Conservation (phyloP, 2,329 filamentous ascomycete genomes). For the Fusarium lyarnte region DNA sequence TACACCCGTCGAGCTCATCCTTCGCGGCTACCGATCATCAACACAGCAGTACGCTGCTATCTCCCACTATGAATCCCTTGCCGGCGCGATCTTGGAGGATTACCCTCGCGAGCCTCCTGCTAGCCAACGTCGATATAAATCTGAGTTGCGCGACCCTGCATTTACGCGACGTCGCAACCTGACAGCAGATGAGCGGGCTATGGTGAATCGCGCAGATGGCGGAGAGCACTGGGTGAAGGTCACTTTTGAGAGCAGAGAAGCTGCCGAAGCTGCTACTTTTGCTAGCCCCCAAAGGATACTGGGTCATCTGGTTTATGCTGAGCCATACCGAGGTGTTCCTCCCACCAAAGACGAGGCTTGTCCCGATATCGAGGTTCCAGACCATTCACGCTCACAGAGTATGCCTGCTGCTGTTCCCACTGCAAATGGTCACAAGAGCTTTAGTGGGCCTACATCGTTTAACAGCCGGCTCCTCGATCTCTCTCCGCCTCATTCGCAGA, state of each 20-base stretch:
- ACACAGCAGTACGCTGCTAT: slow-evolving; percentile 85
- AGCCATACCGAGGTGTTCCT: slow-evolving; percentile 72
- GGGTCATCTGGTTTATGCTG: slow-evolving; percentile 75
- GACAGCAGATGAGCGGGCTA: slow-evolving; percentile 76
- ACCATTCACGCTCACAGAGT: slow-evolving; percentile 49
- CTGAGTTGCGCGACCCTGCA: slow-evolving; percentile 77
- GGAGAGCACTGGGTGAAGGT: slow-evolving; percentile 94
- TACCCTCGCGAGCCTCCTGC: slow-evolving; percentile 87
- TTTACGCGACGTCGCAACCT: slow-evolving; percentile 72
- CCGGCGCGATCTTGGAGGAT: slow-evolving; percentile 89
- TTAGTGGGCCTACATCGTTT: slow-evolving; percentile 49
- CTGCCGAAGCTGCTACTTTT: slow-evolving; percentile 74
- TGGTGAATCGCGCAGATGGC: slow-evolving; percentile 83
- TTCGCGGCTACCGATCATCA: slow-evolving; percentile 78
- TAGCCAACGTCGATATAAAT: slow-evolving; percentile 75
- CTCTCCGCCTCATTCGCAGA: slow-evolving; percentile 57
- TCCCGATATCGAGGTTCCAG: slow-evolving; percentile 57
- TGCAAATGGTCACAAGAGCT: slow-evolving; percentile 43
- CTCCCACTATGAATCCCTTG: slow-evolving; percentile 86
- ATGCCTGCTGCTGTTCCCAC: slow-evolving; percentile 46
- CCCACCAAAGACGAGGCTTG: slow-evolving; percentile 72
- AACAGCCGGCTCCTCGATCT: slow-evolving; percentile 52
- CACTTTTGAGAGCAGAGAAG: slow-evolving; percentile 78
- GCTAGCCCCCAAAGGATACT: slow-evolving; percentile 77
- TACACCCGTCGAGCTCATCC: slow-evolving; percentile 76